phyloP scores from a whole-genome alignment of 78 protist genomes.

The Dictyostelium citrinum region DNA sequence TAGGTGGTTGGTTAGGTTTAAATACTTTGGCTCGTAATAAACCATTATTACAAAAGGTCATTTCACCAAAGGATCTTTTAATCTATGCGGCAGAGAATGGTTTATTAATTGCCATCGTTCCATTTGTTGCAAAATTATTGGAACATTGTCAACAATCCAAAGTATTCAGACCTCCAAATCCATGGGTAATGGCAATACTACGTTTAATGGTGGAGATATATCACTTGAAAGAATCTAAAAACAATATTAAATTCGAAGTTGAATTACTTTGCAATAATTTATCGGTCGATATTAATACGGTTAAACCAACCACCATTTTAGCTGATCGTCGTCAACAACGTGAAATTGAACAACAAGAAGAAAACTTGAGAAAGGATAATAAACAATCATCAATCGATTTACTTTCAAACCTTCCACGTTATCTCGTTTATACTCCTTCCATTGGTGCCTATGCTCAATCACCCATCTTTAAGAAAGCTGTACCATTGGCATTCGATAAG shows the following conservation, averaged over 20 bases:
- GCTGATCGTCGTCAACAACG: constrained; percentile 35
- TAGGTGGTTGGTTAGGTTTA: constrained; percentile 98
- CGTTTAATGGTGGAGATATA: constrained; percentile 92
- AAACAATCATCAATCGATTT: constrained; percentile 15
- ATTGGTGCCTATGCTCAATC: constrained; percentile 35
- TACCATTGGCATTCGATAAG: constrained; percentile 85
- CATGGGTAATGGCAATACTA: constrained; percentile 95
- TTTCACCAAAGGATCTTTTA: constrained; percentile 95
- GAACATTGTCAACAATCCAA: constrained; percentile 71
- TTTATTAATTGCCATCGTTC: constrained; percentile 90
- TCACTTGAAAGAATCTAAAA: constrained; percentile 82
- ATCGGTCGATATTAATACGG: constrained; percentile 62
- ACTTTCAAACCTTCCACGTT: not conserved
- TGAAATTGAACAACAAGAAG: constrained; percentile 69
- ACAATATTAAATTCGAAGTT: constrained; percentile 96
- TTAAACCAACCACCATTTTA: constrained; percentile 48
- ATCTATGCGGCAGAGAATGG: constrained; percentile 88
- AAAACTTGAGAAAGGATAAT: constrained; percentile 40
- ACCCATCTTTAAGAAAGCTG: constrained; percentile 56
- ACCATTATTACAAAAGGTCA: constrained; percentile 93
- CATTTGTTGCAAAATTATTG: constrained; percentile 95
- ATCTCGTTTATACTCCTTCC: constrained; percentile 18
- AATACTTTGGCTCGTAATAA: constrained; percentile 93
- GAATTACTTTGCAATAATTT: constrained; percentile 94
- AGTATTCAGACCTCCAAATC: constrained; percentile 96